phyloP scores from a whole-genome alignment of 345 rosid species.

The Melaleuca quinquenervia region DNA sequence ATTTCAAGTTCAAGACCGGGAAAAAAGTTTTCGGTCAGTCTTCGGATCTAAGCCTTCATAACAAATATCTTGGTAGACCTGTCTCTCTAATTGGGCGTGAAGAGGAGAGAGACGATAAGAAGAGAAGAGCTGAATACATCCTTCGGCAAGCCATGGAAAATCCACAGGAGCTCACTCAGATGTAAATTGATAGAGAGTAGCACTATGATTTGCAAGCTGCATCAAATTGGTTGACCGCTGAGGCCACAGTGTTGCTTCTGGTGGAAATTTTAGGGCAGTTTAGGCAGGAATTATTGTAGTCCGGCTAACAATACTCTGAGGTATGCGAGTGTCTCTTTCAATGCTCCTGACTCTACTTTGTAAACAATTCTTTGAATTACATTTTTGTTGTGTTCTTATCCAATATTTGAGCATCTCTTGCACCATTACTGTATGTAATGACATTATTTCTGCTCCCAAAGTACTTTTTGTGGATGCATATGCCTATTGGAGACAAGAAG shows the following conservation, averaged over 20 bases:
- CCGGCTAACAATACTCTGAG: neutral
- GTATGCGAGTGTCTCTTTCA: neutral
- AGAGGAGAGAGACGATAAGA: slow-evolving; percentile 93
- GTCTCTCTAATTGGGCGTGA: slow-evolving; percentile 34
- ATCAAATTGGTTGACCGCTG: neutral
- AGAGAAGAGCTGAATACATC: slow-evolving; percentile 89
- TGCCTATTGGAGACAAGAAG: neutral
- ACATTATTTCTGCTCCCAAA: neutral
- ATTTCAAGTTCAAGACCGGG: slow-evolving; percentile 48
- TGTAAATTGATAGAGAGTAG: slow-evolving; percentile 22
- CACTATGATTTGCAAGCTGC: neutral
- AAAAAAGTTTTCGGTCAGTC: slow-evolving; percentile 60
- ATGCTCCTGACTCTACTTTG: slow-evolving; percentile 1
- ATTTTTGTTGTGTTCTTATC: neutral
- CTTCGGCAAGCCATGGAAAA: slow-evolving; percentile 80
- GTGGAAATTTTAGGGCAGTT: slow-evolving; percentile 1
- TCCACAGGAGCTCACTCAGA: slow-evolving; percentile 79
- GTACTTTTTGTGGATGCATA: neutral
- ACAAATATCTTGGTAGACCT: slow-evolving; percentile 32
- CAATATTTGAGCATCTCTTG: neutral
- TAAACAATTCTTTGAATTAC: slow-evolving; percentile 6
- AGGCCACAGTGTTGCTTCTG: neutral
- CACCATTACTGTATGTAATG: neutral
- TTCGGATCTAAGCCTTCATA: slow-evolving; percentile 45
- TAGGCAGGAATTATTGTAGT: slow-evolving; percentile 9